Evolutionary conservation across 1,284 basidiomycete genomes (phyloP).

Genomic region (Boletus calvinii): DNA sequence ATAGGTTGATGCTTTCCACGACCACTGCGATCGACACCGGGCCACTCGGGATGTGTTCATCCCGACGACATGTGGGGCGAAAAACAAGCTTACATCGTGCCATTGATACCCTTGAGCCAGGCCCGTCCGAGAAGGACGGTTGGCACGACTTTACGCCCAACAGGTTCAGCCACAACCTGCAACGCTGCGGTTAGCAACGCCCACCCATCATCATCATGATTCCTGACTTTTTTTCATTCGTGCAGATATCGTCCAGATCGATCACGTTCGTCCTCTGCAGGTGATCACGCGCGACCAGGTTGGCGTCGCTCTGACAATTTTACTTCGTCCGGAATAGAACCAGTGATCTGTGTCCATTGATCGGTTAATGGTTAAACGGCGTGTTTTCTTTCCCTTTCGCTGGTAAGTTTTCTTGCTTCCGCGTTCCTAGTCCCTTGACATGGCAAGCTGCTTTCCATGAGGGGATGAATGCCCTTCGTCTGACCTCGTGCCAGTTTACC

Average conservation of each 20-base stretch:
- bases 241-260: conserved; percentile 7
- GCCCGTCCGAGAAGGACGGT: conserved; percentile 17
- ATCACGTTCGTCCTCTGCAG: conserved; percentile 6
- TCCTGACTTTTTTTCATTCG: not conserved
- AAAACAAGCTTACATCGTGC: not conserved
- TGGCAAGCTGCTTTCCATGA: conserved; percentile 24
- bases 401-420: conserved; percentile 16
- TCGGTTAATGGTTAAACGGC: conserved; percentile 12
- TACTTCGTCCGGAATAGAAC: conserved; percentile 4
- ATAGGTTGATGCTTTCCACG: conserved; percentile 6
- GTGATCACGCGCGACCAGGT: not conserved
- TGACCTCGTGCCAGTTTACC: conserved; percentile 33
- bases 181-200: conserved; percentile 13
- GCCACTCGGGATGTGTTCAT: not conserved
- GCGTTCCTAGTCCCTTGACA: conserved; percentile 22
- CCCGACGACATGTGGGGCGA: no score
- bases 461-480: conserved; percentile 20
- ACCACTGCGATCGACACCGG: conserved; percentile 16
- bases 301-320: conserved; percentile 5
- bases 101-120: conserved; percentile 10
- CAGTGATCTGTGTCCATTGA: conserved; percentile 18
- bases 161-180: conserved; percentile 9
- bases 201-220: conserved; percentile 7
- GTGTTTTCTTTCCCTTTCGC: conserved; percentile 10
- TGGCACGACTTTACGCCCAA: conserved; percentile 15